Evolutionary conservation across 768 basidiomycete species (phyloP), one percentile per base, ranked within the genome.

Genomic region (Rhodosporidiobolus sp.): DNA sequence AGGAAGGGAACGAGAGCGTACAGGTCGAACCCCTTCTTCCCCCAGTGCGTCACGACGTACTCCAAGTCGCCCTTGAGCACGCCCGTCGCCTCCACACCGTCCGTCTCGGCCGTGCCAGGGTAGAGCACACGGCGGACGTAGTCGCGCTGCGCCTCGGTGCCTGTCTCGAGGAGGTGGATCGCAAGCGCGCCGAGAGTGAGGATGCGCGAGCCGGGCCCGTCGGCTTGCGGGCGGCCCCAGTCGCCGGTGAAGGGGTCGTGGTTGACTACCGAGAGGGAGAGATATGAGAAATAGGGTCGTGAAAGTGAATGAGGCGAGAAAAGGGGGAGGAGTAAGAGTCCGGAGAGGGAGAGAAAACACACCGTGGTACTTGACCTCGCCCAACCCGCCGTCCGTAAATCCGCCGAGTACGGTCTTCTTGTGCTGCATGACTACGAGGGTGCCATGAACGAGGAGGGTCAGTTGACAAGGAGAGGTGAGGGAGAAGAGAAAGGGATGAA

Each of bases 321-420:
- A 24, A 34, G n/a, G n/a, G n/a, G n/a, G n/a, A n/a, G n/a, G n/a
- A n/a, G n/a, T n/a, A n/a, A n/a, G n/a, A n/a, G n/a, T n/a, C 26
- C 34, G 34, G 34, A 53, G n/a, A 20, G 34, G 32, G 22, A 2
- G 11, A 10, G 19, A 22, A n/a, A 14, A 54, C 55, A 66, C 52
- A 43, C 71, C 73, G 9, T 72, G 43, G 56, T 71, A 78, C 62
- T 78, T 78, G 63, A 77, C 77, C 34, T 78, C 77, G n/a, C 77
- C 77, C 0, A 78, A 59, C 6, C 77, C 77, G 22, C 77, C 77
- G 11, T 38, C 43, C 20, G 50, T 34, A 60, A 77, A 78, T 10
- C 74, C 77, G 22, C 77, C 77, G n/a, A 73, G 50, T 0, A 67
- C 57, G 24, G 77, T 77, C 38, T 63, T 16, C 72, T 73, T 71